phyloP scores from a whole-genome alignment of 176 grass and related monocot species.

The Phragmites australis region DNA sequence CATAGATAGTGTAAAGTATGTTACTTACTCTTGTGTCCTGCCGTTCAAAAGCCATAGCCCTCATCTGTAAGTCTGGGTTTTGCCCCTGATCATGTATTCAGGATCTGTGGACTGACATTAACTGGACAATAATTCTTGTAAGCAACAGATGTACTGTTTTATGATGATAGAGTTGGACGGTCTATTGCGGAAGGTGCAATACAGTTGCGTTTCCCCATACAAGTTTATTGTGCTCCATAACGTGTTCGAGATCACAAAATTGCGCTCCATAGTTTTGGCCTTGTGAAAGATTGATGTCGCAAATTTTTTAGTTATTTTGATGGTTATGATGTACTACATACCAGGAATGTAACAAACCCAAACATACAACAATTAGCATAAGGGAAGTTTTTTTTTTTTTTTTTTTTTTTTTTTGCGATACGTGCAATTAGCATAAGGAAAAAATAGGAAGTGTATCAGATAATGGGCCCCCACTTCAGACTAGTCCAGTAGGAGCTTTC shows the following conservation, averaged over 20 bases:
- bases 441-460: background rate
- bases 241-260: no score
- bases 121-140: background rate
- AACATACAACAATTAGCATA: no score
- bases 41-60: conserved; percentile 70
- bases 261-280: no score
- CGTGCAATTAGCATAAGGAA: no score
- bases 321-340: background rate
- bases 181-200: background rate
- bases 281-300: background rate
- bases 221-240: background rate
- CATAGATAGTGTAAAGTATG: conserved; percentile 94
- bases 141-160: background rate
- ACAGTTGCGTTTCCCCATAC: background rate
- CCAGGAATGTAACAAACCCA: background rate
- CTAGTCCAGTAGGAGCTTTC: no score
- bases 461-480: background rate
- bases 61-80: conserved; percentile 49
- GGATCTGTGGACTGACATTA: conserved; percentile 6
- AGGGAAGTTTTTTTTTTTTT: no score
- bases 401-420: no score
- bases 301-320: background rate
- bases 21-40: conserved; percentile 93
- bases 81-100: background rate
- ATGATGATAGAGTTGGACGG: conserved; percentile 14